Conservation (phyloP, 2,329 filamentous ascomycete species). For the Colletotrichum zoysiae region DNA sequence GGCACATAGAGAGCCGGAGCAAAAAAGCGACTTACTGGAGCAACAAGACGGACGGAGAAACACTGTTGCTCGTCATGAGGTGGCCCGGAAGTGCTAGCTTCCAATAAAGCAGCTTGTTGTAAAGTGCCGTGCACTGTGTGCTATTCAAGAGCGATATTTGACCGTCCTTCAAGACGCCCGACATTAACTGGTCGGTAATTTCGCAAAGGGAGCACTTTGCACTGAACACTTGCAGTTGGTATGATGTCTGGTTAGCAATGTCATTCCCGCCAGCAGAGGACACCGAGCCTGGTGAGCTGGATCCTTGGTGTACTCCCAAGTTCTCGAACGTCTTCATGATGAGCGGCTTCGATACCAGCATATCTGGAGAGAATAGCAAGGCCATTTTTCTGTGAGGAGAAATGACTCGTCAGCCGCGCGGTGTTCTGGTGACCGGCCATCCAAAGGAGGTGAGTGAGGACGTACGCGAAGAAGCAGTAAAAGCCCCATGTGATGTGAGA, state of each 20-base stretch:
- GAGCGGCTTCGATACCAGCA: slow-evolving; percentile 6
- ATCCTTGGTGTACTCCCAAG: too few relatives aligned
- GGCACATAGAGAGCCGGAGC: not conserved
- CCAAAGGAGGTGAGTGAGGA: not conserved
- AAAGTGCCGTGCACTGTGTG: slow-evolving; percentile 8
- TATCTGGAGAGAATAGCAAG: not conserved
- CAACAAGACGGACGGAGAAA: not conserved
- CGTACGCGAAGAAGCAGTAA: slow-evolving; percentile 45
- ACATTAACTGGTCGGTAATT: slow-evolving; percentile 13
- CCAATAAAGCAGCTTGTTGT: slow-evolving; percentile 29
- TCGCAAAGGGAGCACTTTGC: slow-evolving; percentile 30
- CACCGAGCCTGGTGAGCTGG: not conserved
- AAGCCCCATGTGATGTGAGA: slow-evolving; percentile 44
- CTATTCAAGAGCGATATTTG: not conserved
- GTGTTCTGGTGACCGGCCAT: not conserved
- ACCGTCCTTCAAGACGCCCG: not conserved
- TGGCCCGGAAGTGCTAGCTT: slow-evolving; percentile 15
- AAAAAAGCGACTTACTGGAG: slow-evolving; percentile 11
- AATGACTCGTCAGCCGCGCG: not conserved
- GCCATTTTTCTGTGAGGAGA: slow-evolving; percentile 6
- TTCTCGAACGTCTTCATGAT: slow-evolving; percentile 23
- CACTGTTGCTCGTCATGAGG: slow-evolving; percentile 11
- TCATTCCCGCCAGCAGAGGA: not conserved
- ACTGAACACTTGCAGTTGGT: slow-evolving; percentile 11
- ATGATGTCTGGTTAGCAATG: not conserved